A percentile compares a stretch with the other conserved stretches of the same genome.
These are phyloP conservation scores for Mimosa bimucronata DNA, from an alignment of 306 rosid species.

Conservation along the genomic window DNA sequence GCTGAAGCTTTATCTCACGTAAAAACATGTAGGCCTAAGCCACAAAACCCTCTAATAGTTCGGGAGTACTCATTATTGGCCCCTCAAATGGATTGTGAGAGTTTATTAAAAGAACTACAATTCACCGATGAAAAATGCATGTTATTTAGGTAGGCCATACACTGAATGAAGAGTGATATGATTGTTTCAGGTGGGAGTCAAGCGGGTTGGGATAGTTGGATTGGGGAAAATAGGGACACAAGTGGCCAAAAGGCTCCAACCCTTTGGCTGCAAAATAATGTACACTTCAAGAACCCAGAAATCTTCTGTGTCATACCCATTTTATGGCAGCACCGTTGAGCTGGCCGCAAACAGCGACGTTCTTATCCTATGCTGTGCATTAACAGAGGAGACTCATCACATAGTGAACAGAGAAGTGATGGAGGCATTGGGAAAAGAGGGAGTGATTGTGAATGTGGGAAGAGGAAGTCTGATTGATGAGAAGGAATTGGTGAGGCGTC, in stretches of 20 bases:
- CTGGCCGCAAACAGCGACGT: constrained; percentile 46
- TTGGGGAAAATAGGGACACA: constrained; percentile 55
- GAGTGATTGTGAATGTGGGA: constrained; percentile 53
- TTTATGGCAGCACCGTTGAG: constrained; percentile 34
- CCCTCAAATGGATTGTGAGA: too few relatives aligned
- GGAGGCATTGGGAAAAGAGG: constrained; percentile 50
- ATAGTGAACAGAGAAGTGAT: constrained; percentile 43
- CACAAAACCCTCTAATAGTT: not conserved
- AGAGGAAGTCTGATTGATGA: constrained; percentile 56
- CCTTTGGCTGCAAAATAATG: constrained; percentile 49
- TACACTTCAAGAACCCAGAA: constrained; percentile 46
- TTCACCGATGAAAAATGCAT: too few relatives aligned
- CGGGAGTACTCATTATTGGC: not conserved
- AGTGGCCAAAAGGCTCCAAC: constrained; percentile 54
- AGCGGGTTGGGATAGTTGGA: constrained; percentile 57
- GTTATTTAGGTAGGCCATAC: too few relatives aligned
- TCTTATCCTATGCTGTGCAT: constrained; percentile 45
- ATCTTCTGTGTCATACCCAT: constrained; percentile 39
- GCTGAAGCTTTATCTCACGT: not conserved
- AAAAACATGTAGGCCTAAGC: not conserved
- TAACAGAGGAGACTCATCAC: constrained; percentile 49
- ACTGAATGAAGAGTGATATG: not conserved
- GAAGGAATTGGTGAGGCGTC: constrained; percentile 48
- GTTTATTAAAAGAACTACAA: too few relatives aligned
- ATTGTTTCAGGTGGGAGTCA: constrained; percentile 42